These are phyloP conservation scores for Spergularia bocconei DNA, from an alignment of 148 eudicot species.

Conservation along the genomic window DNA sequence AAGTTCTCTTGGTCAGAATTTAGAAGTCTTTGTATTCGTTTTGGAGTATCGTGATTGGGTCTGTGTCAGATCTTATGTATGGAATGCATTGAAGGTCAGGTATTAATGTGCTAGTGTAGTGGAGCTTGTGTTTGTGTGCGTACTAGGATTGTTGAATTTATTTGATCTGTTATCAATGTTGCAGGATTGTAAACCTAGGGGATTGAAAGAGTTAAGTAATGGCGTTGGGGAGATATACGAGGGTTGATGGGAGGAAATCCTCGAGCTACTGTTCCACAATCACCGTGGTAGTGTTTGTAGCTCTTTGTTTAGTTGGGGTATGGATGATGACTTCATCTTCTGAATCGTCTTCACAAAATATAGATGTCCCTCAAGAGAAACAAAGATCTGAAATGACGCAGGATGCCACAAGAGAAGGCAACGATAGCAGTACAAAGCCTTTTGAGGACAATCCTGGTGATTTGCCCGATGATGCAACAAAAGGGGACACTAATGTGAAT, in stretches of 20 bases:
- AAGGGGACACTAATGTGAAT: slow-evolving; percentile 45
- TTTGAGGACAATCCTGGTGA: slow-evolving; percentile 79
- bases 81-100: neutral
- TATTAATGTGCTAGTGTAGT: neutral
- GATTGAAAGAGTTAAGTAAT: slow-evolving; percentile 25
- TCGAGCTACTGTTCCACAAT: slow-evolving; percentile 60
- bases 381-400: slow-evolving; percentile 47
- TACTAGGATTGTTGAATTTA: neutral
- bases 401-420: slow-evolving; percentile 31
- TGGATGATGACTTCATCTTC: slow-evolving; percentile 79
- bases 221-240: slow-evolving; percentile 63
- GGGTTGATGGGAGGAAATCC: slow-evolving; percentile 64
- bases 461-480: slow-evolving; percentile 73
- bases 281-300: slow-evolving; percentile 56
- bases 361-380: slow-evolving; percentile 47
- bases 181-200: slow-evolving; percentile 9
- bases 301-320: slow-evolving; percentile 68
- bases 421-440: slow-evolving; percentile 38
- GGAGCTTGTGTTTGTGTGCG: neutral
- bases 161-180: neutral
- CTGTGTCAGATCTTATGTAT: neutral
- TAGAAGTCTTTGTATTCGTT: no score
- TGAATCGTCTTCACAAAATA: slow-evolving; percentile 41
- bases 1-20: no score
- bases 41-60: neutral